Evolutionary conservation across 257 asterid genomes (phyloP), one percentile per base, ranked within the genome.

Genomic region (Catharanthus roseus): DNA sequence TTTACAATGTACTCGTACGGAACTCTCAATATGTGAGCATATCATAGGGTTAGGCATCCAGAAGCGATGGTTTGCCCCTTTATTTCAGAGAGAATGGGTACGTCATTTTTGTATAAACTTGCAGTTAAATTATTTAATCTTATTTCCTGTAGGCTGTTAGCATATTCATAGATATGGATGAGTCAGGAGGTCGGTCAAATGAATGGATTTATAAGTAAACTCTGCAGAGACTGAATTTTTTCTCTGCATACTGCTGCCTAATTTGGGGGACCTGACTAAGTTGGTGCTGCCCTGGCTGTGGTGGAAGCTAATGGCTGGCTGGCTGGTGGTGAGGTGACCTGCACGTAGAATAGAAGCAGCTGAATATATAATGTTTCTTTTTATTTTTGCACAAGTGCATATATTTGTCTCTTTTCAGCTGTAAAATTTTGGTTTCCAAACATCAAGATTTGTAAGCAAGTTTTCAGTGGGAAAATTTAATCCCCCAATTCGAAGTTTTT

Each of bases 101-200:
- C n/a, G n/a, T n/a, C n/a, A n/a, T n/a, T n/a, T n/a, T n/a, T n/a
- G n/a, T n/a, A n/a, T n/a, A n/a, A 3, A 45, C 39, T 11, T 73
- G 66, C 31, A 73, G n/a, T 49, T 68, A 8, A 21, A 39, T 51
- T 31, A 26, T 15, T 6, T 63, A 57, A 51, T 65, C 26, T 0
- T 50, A 21, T 33, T 73, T 77, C 23, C 0, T 77, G 72, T 88
- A 89, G 98, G 98, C 98, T 33, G 90, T 93, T 53, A 87, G 97
- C 88, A 90, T 93, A 68, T 93, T 93, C 76, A 93, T 93, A 60
- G 98, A 93, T 67, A 87, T 89, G 98, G 98, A 93, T 33, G 98
- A 87, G 81, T 81, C 96, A 2, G 97, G 98, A 65, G 98, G 96
- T 16, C 92, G 96, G 18, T 92, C 98, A 75, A 90, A 87, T 33